Evolutionary conservation across 1,284 basidiomycete species (phyloP).

Genomic region (Rhodotorula sp.): DNA sequence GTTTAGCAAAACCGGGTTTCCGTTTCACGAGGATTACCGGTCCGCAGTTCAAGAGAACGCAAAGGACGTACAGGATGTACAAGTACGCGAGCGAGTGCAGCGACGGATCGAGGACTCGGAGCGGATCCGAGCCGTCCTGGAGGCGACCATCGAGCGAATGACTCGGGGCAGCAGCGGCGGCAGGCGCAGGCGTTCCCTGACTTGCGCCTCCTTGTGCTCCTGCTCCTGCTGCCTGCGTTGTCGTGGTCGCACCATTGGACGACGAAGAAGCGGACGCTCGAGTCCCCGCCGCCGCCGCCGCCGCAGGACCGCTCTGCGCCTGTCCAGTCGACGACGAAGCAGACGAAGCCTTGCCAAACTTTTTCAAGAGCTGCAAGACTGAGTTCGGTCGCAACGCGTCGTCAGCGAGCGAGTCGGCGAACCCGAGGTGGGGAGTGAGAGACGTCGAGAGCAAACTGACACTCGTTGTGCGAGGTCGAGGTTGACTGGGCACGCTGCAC

Average conservation of each 20-base stretch:
- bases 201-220: neutral
- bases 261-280: neutral
- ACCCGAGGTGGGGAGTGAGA: neutral
- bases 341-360: conserved; percentile 25
- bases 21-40: neutral
- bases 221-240: neutral
- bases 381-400: too few species aligned
- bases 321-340: neutral
- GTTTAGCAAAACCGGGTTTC: neutral
- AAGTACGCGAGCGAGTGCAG: conserved; percentile 63
- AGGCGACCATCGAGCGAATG: conserved; percentile 14
- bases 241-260: neutral
- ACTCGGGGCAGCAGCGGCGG: neutral
- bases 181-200: neutral
- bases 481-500: conserved; percentile 5
- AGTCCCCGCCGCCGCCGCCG: neutral
- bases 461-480: conserved; percentile 13
- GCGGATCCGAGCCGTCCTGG: conserved; percentile 54
- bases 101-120: conserved; percentile 58
- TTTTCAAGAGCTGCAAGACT: conserved; percentile 27
- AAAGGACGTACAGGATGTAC: conserved; percentile 64
- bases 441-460: neutral
- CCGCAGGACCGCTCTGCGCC: neutral
- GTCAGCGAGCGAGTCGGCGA: neutral
- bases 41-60: neutral